phyloP scores from a whole-genome alignment of 1,139 yeast genomes.

The Diutina ranongensis region DNA sequence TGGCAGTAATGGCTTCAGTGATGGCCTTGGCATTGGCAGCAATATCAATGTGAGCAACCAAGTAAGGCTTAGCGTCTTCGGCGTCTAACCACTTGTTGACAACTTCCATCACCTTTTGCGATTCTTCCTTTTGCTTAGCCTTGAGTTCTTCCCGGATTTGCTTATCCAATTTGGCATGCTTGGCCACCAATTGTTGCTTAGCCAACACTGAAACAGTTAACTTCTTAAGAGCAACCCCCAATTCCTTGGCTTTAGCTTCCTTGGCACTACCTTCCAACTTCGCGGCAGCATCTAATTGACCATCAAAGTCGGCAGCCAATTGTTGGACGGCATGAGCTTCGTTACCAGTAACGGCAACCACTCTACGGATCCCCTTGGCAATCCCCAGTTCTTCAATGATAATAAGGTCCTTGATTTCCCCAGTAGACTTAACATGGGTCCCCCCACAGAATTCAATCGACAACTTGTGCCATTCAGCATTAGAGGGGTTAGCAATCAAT shows the following conservation, averaged over 20 bases:
- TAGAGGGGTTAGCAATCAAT: conserved; percentile 56
- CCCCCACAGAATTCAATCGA: conserved; percentile 99
- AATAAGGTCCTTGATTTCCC: conserved; percentile 85
- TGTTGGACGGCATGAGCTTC: conserved; percentile 88
- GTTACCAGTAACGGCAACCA: conserved; percentile 90
- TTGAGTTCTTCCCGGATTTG: conserved; percentile 79
- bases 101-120: conserved; percentile 69
- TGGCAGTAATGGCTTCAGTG: conserved; percentile 78
- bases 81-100: conserved; percentile 57
- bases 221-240: conserved; percentile 76
- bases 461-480: conserved; percentile 59
- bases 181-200: conserved; percentile 64
- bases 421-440: conserved; percentile 87
- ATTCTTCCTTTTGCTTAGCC: conserved; percentile 77
- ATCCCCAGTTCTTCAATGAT: conserved; percentile 92
- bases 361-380: conserved; percentile 97
- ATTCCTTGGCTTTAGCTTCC: conserved; percentile 70
- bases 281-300: conserved; percentile 45
- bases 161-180: conserved; percentile 73
- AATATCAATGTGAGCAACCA: conserved; percentile 57
- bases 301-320: conserved; percentile 60
- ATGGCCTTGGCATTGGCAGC: conserved; percentile 88
- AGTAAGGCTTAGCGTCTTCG: conserved; percentile 27
- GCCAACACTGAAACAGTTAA: conserved; percentile 71
- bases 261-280: conserved; percentile 52